Base-by-base conservation (phyloP, 257 asterid genomes). In the Solanum piurae region DNA sequence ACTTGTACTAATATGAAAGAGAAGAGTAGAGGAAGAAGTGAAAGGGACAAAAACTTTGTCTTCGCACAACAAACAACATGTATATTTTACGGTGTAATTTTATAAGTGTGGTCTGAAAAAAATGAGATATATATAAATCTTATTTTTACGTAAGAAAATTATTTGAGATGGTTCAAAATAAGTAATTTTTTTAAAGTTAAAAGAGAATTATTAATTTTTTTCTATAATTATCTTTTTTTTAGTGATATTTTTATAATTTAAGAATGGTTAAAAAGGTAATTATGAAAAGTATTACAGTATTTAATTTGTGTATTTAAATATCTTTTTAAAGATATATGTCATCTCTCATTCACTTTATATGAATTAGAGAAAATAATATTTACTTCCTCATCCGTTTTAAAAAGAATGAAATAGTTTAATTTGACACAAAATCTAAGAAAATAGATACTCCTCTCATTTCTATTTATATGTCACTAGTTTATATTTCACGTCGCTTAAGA, bases 41-140 rank as follows among this genome's bases (percentile, higher is more conserved):
- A 82, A 89, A 82, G 90, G 82, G 95, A 92, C 95, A 93, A 93
- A 90, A 94, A 92, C 83, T n/a, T 38, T 76, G 86, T 66, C 73
- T 20, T 20, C 20, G 64, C 64, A 55, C 66, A 58, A 52, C 66
- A 20, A 14, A 20, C 25, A 55, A 6, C 60, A 49, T 49, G 8
- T 49, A 49, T 49, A 49, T 49, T 49, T 2, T 49, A 13, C 58
- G 3, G 8, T 49, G 0, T 49, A 49, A 55, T 55, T 55, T 55
- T 55, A 7, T 1, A 55, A 55, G 11, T 55, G 11, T 7, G 1
- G 9, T 20, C 1, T 3, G 25, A 21, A 55, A 20, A 55, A 0
- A 0, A 52, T 16, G 1, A 16, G 1, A 49, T 52, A 52, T 52
- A 5, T 52, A 4, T 0, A 18, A 52, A 52, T 52, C 0, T 52